Base-by-base conservation (phyloP, 139 green algal genomes). In the Micractinium conductrix region DNA sequence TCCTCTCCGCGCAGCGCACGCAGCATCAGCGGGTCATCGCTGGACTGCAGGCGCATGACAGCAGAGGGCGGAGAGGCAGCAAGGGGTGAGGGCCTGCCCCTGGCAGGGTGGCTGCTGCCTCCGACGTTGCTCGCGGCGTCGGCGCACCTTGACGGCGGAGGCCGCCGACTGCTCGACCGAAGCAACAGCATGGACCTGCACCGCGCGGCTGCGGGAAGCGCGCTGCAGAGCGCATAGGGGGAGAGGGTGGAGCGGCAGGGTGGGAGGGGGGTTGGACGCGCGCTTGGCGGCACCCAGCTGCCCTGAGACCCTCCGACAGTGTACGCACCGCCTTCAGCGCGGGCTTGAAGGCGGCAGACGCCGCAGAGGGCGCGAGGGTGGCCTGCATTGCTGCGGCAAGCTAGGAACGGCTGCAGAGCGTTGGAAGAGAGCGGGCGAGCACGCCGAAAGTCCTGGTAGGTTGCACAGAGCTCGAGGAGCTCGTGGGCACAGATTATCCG, bases 1-100 rank as follows among this genome's bases (percentile, higher is more conserved):
- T 80, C 84, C 71, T 98, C 94, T 26, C 96, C 96, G 10, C 91
- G 85, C 69, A 97, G 86, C 10, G 95, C 96, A 2, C 95, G 89
- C 78, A 98, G 85, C 90, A 98, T 93, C 10, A 98, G 87, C 4
- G 94, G 93, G 33, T 91, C 87, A 2, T 88, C 81, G 9, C 69
- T 71, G 42, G 38, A 38, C 48, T 60, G 74, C 58, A 60, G 58
- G 53, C 7, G 53, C n/a, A 62, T 2, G 8, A 21, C 53, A 16
- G 53, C 53, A 62, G 19, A 62, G 53, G n/a, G 48, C 44, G 42
- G 80, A 30, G 35, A 69, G 45, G 12, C 30, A 42, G 26, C 24
- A 4, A 12, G 37, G 53, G 22, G 42, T 28, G 30, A 17, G 28
- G 33, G 63, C 63, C 17, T 35, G 30, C 40, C 7, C 40, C 26